Evolutionary conservation across 345 rosid genomes (phyloP), one percentile per base, ranked within the genome.

Genomic region (Reutealis trisperma): DNA sequence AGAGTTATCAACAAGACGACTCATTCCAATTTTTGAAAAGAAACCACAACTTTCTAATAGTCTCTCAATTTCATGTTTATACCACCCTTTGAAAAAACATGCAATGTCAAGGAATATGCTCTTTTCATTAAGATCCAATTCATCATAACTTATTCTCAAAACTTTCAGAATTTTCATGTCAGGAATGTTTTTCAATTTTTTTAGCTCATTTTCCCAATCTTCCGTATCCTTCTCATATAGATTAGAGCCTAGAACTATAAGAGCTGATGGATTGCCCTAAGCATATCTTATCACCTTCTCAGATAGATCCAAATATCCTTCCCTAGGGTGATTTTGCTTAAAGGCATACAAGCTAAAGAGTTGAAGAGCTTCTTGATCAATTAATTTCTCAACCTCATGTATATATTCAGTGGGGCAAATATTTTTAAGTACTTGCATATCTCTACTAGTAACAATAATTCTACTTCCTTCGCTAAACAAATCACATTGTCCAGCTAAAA

Each of bases 361-460:
- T 11, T 57, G 34, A 10, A 54, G 74, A 32, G 74, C 74, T 27
- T 70, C 63, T 19, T 8, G 6, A 13, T 37, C 45, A 4, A 16
- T 54, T 57, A 70, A 70, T 7, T n/a, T 1, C 47, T 21, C 11
- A 27, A 54, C 74, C 2, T 54, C 6, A 25, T 52, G 49, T 30
- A 54, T 44, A 22, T 44, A 2, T 1, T 5, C 25, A 1, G 1
- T 1, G 2, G 13, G 9, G 12, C 7, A 10, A 9, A 67, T 51
- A 67, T 4, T 41, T 67, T n/a, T 12, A n/a, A 67, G 55, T 8
- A 61, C 58, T 22, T 16, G 58, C 1, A 4, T 27, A 30, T 73
- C 45, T 73, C 59, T 73, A 12, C 58, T 44, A 27, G 76, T 73
- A 24, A 73, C 51, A 41, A 73, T 27, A 9, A 73, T 44, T 73